Percentiles rank a stretch among this genome's conserved stretches.
These are phyloP conservation scores for Scleromitrula shiraiana DNA, from an alignment of 2,329 filamentous ascomycete species.

Conservation along the genomic window DNA sequence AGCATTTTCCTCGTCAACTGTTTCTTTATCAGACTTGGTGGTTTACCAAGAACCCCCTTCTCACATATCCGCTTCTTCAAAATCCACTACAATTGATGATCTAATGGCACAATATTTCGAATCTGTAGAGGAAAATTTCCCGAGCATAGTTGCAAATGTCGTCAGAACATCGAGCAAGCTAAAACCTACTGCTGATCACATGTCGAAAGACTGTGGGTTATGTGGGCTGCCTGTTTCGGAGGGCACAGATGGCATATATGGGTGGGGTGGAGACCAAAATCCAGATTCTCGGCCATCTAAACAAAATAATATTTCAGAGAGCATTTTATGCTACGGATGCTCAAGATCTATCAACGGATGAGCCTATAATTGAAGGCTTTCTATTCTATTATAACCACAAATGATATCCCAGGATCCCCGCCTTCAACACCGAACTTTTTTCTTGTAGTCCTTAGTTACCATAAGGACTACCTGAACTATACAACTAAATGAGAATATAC, in stretches of 20 bases:
- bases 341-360: slow-evolving; percentile 53
- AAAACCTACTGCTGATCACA: slow-evolving; percentile 36
- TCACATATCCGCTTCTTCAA: slow-evolving; percentile 31
- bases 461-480: slow-evolving; percentile 1
- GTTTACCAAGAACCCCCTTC: slow-evolving; percentile 34
- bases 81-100: slow-evolving; percentile 81
- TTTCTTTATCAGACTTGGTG: slow-evolving; percentile 43
- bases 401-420: background rate
- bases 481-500: slow-evolving; percentile 19
- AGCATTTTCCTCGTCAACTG: slow-evolving; percentile 50
- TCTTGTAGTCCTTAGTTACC: background rate
- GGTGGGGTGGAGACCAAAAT: slow-evolving; percentile 48
- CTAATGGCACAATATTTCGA: slow-evolving; percentile 85
- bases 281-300: slow-evolving; percentile 21
- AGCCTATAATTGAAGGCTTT: slow-evolving; percentile 12
- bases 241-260: slow-evolving; percentile 55
- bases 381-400: slow-evolving; percentile 6
- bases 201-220: slow-evolving; percentile 46
- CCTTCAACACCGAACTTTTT: background rate
- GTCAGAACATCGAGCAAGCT: slow-evolving; percentile 87
- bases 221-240: slow-evolving; percentile 62
- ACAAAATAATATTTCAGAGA: slow-evolving; percentile 25
- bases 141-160: slow-evolving; percentile 90
- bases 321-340: slow-evolving; percentile 64
- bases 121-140: slow-evolving; percentile 76